Conservation (phyloP, 805 yeast genomes). For the Starmerella bombi region DNA sequence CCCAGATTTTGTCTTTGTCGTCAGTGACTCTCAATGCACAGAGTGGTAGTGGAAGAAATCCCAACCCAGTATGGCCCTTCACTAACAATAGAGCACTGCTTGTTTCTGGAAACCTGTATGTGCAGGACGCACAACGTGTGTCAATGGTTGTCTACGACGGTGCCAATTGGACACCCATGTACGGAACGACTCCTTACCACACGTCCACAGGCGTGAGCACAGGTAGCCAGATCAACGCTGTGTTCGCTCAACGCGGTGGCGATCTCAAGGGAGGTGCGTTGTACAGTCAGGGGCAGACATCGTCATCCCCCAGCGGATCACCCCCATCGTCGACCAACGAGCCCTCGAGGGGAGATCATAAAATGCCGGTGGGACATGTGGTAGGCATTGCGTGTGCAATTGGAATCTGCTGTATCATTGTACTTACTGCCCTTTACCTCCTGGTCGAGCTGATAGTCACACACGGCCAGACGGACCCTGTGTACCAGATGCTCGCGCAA, state of each 20-base stretch:
- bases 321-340: neutral
- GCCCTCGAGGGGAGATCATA: neutral
- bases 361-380: slow-evolving; percentile 45
- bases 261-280: slow-evolving; percentile 12
- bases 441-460: slow-evolving; percentile 15
- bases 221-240: slow-evolving; percentile 17
- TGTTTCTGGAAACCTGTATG: slow-evolving; percentile 43
- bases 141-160: slow-evolving; percentile 59
- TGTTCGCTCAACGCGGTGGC: slow-evolving; percentile 24
- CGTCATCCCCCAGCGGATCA: neutral
- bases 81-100: slow-evolving; percentile 36
- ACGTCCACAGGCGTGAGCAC: slow-evolving; percentile 16
- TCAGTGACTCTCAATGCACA: neutral
- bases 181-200: slow-evolving; percentile 22
- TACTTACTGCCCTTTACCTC: slow-evolving; percentile 33
- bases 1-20: slow-evolving; percentile 5
- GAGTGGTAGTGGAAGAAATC: no score
- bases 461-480: neutral
- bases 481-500: slow-evolving; percentile 17
- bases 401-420: slow-evolving; percentile 40
- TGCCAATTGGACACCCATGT: slow-evolving; percentile 49
- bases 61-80: no score
- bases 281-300: slow-evolving; percentile 2
- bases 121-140: slow-evolving; percentile 19
- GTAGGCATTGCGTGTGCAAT: slow-evolving; percentile 58